Evolutionary conservation across 805 yeast species (phyloP), one percentile per base, ranked within the genome.

Genomic region (Maudiozyma bulderi): DNA sequence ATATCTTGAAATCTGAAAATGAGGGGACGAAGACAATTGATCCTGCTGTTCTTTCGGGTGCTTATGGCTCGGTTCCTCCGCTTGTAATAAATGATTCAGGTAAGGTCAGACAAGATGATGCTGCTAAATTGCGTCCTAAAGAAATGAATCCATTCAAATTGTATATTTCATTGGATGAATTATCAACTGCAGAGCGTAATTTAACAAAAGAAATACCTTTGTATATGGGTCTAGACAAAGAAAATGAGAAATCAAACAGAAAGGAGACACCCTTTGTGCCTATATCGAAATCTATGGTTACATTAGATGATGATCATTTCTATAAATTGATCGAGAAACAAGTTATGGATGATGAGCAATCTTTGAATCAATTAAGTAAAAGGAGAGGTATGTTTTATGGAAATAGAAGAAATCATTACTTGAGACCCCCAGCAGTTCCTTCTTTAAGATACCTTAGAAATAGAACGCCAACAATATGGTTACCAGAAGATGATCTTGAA

Each of bases 341-440:
- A 51, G 57, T 67, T 15, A 67, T 70, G 29, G 77, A 74, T 28
- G 67, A 66, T 0, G 75, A 73, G 28, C 68, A 63, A 50, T 65
- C 69, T 3, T 45, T 65, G 29, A 62, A 56, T 5, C 66, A 63
- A 31, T 50, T 65, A 43, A 65, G 67, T 46, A 64, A 64, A 51
- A 61, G 66, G 47, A 58, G 70, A 37, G 81, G 81, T 3, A 73
- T 75, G 52, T 70, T 74, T 44, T 66, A 65, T 38, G 67, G 67
- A 1, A 76, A 72, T 48, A 76, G 84, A 59, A 71, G 83, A 45
- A 76, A 77, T 51, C 82, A 78, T 49, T 75, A 74, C 47, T 71
- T 90, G 45, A 81, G 84, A 54, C 97, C 99, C 0, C 99, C 99
- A 6, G 76, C 78, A 46, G 98, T 98, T 0, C 99, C 99, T 3